Conservation (phyloP, 495 filamentous ascomycete genomes). For the Penicillium chermesinum region DNA sequence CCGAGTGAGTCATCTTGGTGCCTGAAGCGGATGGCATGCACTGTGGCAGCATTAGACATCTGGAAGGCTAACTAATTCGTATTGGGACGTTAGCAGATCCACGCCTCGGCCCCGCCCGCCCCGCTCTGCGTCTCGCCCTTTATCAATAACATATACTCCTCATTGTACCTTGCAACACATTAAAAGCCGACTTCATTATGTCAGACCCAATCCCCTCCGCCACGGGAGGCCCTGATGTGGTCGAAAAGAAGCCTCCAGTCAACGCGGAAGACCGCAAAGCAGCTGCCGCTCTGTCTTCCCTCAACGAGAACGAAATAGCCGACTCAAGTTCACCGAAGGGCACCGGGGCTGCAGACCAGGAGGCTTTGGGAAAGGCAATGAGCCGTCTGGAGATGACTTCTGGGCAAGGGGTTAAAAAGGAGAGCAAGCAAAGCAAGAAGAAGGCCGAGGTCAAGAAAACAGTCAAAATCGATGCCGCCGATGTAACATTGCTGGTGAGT, state of each 20-base stretch:
- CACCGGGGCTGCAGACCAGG: constrained; percentile 57
- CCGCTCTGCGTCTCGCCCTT: constrained; percentile 12
- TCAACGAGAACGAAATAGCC: constrained; percentile 59
- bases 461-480: constrained; percentile 60
- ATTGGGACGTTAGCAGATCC: no score
- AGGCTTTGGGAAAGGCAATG: constrained; percentile 83
- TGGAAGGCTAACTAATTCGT: no score
- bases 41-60: neutral
- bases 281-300: constrained; percentile 74
- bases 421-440: constrained; percentile 33
- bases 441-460: constrained; percentile 41
- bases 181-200: constrained; percentile 29
- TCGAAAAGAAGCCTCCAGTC: constrained; percentile 52
- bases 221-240: constrained; percentile 59
- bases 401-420: constrained; percentile 25
- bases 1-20: constrained; percentile 18
- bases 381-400: constrained; percentile 53
- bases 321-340: constrained; percentile 45
- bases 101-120: constrained; percentile 4
- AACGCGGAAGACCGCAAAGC: constrained; percentile 88
- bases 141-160: neutral
- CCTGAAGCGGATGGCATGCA: constrained; percentile 7
- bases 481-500: constrained; percentile 63
- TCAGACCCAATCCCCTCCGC: constrained; percentile 64
- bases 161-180: no score